A percentile compares a stretch with the other conserved stretches of the same genome.
These are phyloP conservation scores for Calonectria henricotiae DNA, from an alignment of 2,329 filamentous ascomycete species.

Conservation along the genomic window DNA sequence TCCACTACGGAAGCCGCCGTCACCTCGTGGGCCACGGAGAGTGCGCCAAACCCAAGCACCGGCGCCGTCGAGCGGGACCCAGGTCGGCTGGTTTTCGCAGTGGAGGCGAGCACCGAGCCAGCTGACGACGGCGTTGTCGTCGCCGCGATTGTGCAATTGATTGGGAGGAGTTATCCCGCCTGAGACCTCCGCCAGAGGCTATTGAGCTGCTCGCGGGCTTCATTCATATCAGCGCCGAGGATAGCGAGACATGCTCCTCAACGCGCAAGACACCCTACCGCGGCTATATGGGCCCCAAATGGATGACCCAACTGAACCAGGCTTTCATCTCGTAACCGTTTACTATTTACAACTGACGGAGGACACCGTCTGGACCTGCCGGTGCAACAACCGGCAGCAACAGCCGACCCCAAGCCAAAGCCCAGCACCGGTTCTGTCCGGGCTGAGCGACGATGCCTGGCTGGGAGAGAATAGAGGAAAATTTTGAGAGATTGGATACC, in stretches of 20 bases:
- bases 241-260: slow-evolving; percentile 38
- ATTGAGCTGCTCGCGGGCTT: slow-evolving; percentile 29
- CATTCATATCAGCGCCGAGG: slow-evolving; percentile 32
- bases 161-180: slow-evolving; percentile 30
- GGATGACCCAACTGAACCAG: slow-evolving; percentile 31
- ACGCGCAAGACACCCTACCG: slow-evolving; percentile 28
- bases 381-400: slow-evolving; percentile 48
- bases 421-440: slow-evolving; percentile 51
- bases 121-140: slow-evolving; percentile 40
- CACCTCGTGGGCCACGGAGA: slow-evolving; percentile 41
- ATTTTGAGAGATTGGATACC: slow-evolving; percentile 52
- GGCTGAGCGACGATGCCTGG: slow-evolving; percentile 48
- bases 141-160: slow-evolving; percentile 37
- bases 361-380: slow-evolving; percentile 39
- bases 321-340: slow-evolving; percentile 29
- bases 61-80: slow-evolving; percentile 49
- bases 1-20: slow-evolving; percentile 46
- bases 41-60: slow-evolving; percentile 37
- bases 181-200: slow-evolving; percentile 38
- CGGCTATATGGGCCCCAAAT: slow-evolving; percentile 20
- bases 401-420: slow-evolving; percentile 50
- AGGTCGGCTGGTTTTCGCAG: slow-evolving; percentile 39
- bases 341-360: slow-evolving; percentile 18
- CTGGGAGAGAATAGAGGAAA: slow-evolving; percentile 46
- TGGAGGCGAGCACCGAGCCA: slow-evolving; percentile 40